Evolutionary conservation across 164 flowering plant species (phyloP), one percentile per base, ranked within the genome.

Genomic region (Dillenia suffruticosa): DNA sequence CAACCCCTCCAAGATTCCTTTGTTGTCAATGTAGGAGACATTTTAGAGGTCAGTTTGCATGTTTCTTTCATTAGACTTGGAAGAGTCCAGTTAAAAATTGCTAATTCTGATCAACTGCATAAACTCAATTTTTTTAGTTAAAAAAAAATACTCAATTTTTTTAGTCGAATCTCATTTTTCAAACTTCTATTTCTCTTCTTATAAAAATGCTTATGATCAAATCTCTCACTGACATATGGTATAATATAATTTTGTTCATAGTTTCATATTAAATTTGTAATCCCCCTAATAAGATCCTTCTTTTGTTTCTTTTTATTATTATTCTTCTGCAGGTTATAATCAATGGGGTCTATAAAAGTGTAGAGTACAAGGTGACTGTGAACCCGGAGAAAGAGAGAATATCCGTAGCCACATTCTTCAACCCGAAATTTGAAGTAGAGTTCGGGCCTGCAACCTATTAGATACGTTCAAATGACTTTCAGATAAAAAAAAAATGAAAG

Each of bases 1-100:
- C 64, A 10, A 40, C 26, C 67, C 44, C 66, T 59, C 13, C 76
- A 72, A 13, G 58, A 74, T 61, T 71, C 80, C 12, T 57, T 81
- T 59, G 67, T 74, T 5, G 74, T 81, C 3, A 81, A 81, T 50
- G 57, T 81, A 0, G 84, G 84, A 54, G 82, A 81, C 61, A 52
- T 70, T 40, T 44, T 77, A 0, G 80, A 82, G 81, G 86, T 82
- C 43, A 2, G 12, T 4, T 15, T 12, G 40, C 22, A 48, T 48
- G 50, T 10, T 5, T 9, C 9, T 56, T 32, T n/a, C 7, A 32
- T 32, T 32, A 6, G 5, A 32, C 40, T 32, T 32, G 40, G 40
- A 32, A 32, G 40, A 32, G 40, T 32, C 40, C 40, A 32, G 0
- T 6, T 32, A 32, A 5, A 32, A 32, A 32, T 32, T 32, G 0